Evolutionary conservation across 805 yeast genomes (phyloP), one percentile per base, ranked within the genome.

Genomic region (Nakazawaea ambrosiae): DNA sequence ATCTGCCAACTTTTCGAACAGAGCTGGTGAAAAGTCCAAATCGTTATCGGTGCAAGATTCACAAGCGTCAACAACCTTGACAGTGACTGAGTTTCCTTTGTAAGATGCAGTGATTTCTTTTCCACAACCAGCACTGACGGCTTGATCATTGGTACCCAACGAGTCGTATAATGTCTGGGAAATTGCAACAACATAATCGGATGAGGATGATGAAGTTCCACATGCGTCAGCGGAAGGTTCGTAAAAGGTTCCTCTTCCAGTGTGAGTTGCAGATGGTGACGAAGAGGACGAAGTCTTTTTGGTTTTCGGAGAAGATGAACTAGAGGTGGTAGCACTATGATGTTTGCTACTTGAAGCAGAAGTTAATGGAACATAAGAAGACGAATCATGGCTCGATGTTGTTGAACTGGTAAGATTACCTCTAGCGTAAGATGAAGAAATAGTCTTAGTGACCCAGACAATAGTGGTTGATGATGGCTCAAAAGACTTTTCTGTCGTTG

Each of bases 21-120:
- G 83, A 40, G 71, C 50, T 7, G 81, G 81, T n/a, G 81, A 71
- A 40, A 78, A 63, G 48, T 77, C 83, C 42, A 77, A 66, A 48
- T 67, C 73, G 41, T 70, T 53, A 35, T 56, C 50, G 19, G 54
- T 45, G 50, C 83, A 78, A 18, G 73, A 79, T 37, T 61, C 70
- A 58, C 83, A 78, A 45, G 68, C 58, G 56, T 77, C 83, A 27
- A 65, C 70, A 34, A 76, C 76, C 17, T 70, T 68, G 34, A 77
- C 83, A 31, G 61, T 65, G 41, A 75, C 80, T 12, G 75, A 57
- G 50, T 70, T 70, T 34, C 71, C 76, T 40, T 57, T 55, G 48
- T 66, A 68, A 48, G 48, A 49, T 26, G 73, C 73, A 33, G 55
- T 58, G 48, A 75, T 71, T 49, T 64, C 54, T 55, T 63, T 67